Base-by-base conservation (phyloP, 2,329 filamentous ascomycete species). In the Alternaria rosae region DNA sequence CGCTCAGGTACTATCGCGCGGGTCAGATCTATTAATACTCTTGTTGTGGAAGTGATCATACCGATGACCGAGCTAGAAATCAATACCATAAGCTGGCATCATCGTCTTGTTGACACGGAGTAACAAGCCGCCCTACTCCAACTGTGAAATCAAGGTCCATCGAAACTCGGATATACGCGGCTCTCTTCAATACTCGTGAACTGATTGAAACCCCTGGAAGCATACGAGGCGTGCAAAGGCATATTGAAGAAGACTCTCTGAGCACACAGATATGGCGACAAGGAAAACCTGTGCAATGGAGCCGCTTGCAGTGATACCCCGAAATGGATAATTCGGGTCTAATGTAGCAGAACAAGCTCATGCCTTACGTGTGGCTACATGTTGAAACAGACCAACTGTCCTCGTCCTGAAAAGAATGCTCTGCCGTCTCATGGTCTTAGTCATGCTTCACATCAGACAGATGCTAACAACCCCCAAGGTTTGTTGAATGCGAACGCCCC, bases 361-460 rank as follows among this genome's bases (percentile, higher is more conserved):
- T 54, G 48, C 32, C 12, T 26, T 61, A 17, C 59, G 59, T 54
- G 42, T 58, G 54, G 32, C 54, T 51, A 61, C 41, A 35, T 57
- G 23, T 45, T 42, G 30, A n/a, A 41, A 47, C 21, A 28, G 32
- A 55, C 42, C 50, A 21, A n/a, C 41, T 51, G 30, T 50, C 38
- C 11, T 21, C 2, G 11, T 17, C 6, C 25, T 32, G 32, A 15
- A 45, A 38, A 53, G 25, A 11, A 11, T 8, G 13, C 38, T 28
- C 43, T 15, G 9, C 20, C 20, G 12, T 45, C 11, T 17, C n/a
- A 5, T 25, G 2, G 5, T 7, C 11, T 5, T 25, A 6, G 6
- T 25, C 26, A 20, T 56, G 9, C 25, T 30, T 4, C 6, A 12
- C 26, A 20, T 28, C 11, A 25, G 20, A 20, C 23, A 35, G 2